Evolutionary conservation across 129 eudicot genomes (phyloP).

Genomic region (Daucus carota): DNA sequence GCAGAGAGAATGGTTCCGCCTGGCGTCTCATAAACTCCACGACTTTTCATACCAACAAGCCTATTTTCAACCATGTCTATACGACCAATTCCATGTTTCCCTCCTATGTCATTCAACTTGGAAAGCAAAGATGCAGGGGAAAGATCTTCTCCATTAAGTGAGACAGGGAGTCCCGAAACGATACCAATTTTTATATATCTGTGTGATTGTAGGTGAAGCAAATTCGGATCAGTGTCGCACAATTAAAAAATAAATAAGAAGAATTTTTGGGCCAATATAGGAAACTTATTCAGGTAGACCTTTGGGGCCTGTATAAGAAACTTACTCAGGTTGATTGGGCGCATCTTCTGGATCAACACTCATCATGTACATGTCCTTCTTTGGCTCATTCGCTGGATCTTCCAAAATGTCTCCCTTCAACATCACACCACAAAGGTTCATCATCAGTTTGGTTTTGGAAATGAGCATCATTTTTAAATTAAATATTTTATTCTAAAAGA

Average conservation of each 20-base stretch:
- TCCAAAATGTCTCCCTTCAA: slow-evolving; percentile 90
- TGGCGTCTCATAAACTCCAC: slow-evolving; percentile 94
- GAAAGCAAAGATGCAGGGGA: slow-evolving; percentile 84
- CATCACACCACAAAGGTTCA: neutral
- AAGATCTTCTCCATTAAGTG: slow-evolving; percentile 68
- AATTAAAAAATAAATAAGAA: neutral
- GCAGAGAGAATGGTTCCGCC: slow-evolving; percentile 88
- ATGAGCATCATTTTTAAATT: neutral
- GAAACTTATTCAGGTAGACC: neutral
- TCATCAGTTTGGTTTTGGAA: neutral
- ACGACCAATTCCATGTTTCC: slow-evolving; percentile 90
- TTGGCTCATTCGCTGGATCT: slow-evolving; percentile 94
- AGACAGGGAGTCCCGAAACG: slow-evolving; percentile 71
- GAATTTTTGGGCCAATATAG: neutral
- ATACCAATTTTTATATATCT: slow-evolving; percentile 90
- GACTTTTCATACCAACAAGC: slow-evolving; percentile 81
- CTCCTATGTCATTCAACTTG: slow-evolving; percentile 70
- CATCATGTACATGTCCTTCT: slow-evolving; percentile 98
- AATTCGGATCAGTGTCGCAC: neutral
- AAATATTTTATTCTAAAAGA: too few species aligned
- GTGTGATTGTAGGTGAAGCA: slow-evolving; percentile 12
- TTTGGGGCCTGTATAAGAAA: neutral
- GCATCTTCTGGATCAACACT: slow-evolving; percentile 82
- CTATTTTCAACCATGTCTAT: slow-evolving; percentile 94
- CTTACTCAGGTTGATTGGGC: slow-evolving; percentile 83